Evolutionary conservation across 495 filamentous ascomycete genomes (phyloP).

Genomic region (Daldinia bambusicola): DNA sequence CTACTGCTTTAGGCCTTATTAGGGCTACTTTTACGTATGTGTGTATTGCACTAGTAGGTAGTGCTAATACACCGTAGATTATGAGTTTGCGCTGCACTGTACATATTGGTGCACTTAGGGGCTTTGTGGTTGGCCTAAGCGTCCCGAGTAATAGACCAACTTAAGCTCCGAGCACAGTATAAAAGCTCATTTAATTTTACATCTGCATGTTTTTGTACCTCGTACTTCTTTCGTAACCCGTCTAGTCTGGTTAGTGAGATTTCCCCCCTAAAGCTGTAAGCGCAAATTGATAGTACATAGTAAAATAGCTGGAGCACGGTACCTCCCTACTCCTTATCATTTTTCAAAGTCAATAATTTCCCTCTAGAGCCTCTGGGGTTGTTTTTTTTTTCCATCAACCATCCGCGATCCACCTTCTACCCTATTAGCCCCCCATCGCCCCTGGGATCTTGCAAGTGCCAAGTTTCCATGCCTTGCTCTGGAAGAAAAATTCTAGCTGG

Average conservation of each 20-base stretch:
- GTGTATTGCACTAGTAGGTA: neutral
- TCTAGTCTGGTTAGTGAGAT: neutral
- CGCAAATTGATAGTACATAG: neutral
- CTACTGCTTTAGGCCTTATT: slow-evolving; percentile 1
- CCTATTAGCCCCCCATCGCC: slow-evolving; percentile 23
- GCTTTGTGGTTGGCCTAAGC: slow-evolving; percentile 21
- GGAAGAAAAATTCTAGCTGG: slow-evolving; percentile 31
- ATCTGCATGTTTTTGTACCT: neutral
- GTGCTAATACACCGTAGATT: neutral
- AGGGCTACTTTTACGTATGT: neutral
- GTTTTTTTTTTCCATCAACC: slow-evolving; percentile 28
- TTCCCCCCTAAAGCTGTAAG: neutral
- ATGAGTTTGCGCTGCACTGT: slow-evolving; percentile 18
- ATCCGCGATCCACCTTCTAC: slow-evolving; percentile 29
- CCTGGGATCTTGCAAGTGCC: slow-evolving; percentile 30
- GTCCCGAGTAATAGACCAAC: slow-evolving; percentile 28
- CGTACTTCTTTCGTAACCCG: slow-evolving; percentile 3
- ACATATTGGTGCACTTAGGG: slow-evolving; percentile 14
- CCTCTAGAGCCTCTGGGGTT: slow-evolving; percentile 24
- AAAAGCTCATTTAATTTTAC: slow-evolving; percentile 24
- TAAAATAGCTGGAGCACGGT: neutral
- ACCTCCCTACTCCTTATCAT: slow-evolving; percentile 21
- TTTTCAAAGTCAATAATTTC: slow-evolving; percentile 16
- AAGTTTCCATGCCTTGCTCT: slow-evolving; percentile 39
- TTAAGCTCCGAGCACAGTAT: slow-evolving; percentile 40